Conservation (phyloP, 108 stramenopile genomes). For the Skeletonema potamos region DNA sequence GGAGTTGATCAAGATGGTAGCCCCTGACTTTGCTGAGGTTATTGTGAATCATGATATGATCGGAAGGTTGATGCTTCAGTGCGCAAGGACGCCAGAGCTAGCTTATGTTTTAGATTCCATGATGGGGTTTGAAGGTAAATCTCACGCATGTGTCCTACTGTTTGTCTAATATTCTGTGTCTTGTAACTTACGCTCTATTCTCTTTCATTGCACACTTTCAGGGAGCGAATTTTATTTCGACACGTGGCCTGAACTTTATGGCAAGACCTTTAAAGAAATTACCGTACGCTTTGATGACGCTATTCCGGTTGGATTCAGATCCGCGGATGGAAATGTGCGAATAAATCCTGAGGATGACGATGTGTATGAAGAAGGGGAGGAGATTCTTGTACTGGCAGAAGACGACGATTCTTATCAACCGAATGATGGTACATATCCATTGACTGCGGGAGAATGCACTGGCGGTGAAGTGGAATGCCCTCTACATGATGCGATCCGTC, state of each 20-base stretch:
- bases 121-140: slow-evolving; percentile 34
- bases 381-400: slow-evolving; percentile 29
- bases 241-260: slow-evolving; percentile 31
- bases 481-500: background rate
- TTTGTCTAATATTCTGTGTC: background rate
- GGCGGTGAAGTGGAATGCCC: background rate
- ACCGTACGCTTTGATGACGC: slow-evolving; percentile 27
- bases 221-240: slow-evolving; percentile 31
- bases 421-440: slow-evolving; percentile 1
- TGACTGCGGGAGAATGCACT: background rate
- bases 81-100: slow-evolving; percentile 33
- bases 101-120: slow-evolving; percentile 31
- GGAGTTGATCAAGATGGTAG: slow-evolving; percentile 28
- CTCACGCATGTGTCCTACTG: background rate
- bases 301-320: slow-evolving; percentile 24
- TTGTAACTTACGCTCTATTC: background rate
- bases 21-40: slow-evolving; percentile 26
- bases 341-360: slow-evolving; percentile 23
- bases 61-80: slow-evolving; percentile 44
- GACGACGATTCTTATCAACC: slow-evolving; percentile 39
- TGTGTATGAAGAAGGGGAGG: slow-evolving; percentile 18
- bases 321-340: background rate
- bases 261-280: slow-evolving; percentile 25
- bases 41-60: slow-evolving; percentile 43
- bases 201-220: background rate